Conservation (phyloP, 306 rosid genomes). For the Styphnolobium japonicum region DNA sequence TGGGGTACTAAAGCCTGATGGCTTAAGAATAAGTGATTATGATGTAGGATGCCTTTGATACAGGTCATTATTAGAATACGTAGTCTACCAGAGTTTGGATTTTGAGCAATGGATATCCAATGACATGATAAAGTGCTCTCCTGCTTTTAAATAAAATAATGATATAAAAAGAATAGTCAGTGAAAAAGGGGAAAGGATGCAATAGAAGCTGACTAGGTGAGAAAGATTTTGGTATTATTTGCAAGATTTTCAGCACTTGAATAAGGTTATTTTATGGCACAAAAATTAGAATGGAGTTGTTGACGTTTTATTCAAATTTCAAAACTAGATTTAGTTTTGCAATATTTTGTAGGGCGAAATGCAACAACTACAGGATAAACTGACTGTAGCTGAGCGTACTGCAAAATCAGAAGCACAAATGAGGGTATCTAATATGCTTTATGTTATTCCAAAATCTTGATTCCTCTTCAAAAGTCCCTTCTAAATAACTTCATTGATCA, state of each 20-base stretch:
- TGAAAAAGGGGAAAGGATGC: neutral
- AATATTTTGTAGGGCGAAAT: slow-evolving; percentile 55
- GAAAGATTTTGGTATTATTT: neutral
- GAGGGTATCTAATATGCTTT: slow-evolving; percentile 32
- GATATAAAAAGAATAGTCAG: neutral
- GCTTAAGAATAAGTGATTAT: neutral
- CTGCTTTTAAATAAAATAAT: neutral
- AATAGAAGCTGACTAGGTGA: neutral
- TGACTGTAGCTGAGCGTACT: slow-evolving; percentile 61
- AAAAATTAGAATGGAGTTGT: neutral
- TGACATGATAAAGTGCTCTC: neutral
- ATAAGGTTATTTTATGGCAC: neutral
- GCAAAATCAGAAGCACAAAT: slow-evolving; percentile 68
- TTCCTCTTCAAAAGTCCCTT: neutral
- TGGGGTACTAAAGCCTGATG: neutral
- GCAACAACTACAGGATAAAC: slow-evolving; percentile 68
- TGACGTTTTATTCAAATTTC: neutral
- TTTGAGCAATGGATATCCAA: neutral
- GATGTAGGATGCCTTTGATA: neutral
- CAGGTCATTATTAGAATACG: neutral
- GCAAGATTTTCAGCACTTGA: neutral
- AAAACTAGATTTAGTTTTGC: neutral
- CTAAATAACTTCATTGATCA: neutral
- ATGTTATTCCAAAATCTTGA: neutral
- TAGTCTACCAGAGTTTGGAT: no score